phyloP scores from a whole-genome alignment of 805 yeast genomes.

The Saccharomycopsis amapae region DNA sequence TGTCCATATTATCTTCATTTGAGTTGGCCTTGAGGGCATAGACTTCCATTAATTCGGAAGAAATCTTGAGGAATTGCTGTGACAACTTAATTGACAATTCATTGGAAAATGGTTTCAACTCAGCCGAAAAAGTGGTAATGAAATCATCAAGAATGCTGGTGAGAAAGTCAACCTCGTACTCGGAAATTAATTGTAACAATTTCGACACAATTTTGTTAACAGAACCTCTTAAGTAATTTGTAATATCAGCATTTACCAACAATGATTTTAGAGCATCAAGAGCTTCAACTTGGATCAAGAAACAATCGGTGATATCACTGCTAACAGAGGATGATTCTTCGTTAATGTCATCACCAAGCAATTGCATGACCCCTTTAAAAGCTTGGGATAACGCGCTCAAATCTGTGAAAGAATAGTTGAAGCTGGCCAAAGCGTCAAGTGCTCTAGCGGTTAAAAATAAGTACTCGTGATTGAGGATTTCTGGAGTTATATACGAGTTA shows the following conservation, averaged over 20 bases:
- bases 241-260: constrained; percentile 60
- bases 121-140: constrained; percentile 80
- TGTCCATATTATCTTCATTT: constrained; percentile 27
- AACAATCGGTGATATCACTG: constrained; percentile 33
- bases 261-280: constrained; percentile 83
- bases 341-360: constrained; percentile 9
- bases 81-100: constrained; percentile 55
- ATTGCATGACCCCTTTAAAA: constrained; percentile 33
- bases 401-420: constrained; percentile 30
- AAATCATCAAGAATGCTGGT: constrained; percentile 93
- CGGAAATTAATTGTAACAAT: constrained; percentile 65
- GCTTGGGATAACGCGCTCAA: constrained; percentile 33
- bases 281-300: constrained; percentile 80
- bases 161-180: constrained; percentile 78
- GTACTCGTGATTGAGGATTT: constrained; percentile 43
- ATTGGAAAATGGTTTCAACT: constrained; percentile 81
- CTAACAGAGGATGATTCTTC: background rate
- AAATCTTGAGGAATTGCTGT: constrained; percentile 51
- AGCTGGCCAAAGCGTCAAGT: constrained; percentile 46
- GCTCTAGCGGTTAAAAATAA: constrained; percentile 70
- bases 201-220: constrained; percentile 80
- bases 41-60: constrained; percentile 50
- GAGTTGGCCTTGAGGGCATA: constrained; percentile 26
- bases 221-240: constrained; percentile 58
- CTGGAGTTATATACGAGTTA: constrained; percentile 54